Evolutionary conservation across 2,329 filamentous ascomycete genomes (phyloP).

Genomic region (Calonectria hawksworthii): DNA sequence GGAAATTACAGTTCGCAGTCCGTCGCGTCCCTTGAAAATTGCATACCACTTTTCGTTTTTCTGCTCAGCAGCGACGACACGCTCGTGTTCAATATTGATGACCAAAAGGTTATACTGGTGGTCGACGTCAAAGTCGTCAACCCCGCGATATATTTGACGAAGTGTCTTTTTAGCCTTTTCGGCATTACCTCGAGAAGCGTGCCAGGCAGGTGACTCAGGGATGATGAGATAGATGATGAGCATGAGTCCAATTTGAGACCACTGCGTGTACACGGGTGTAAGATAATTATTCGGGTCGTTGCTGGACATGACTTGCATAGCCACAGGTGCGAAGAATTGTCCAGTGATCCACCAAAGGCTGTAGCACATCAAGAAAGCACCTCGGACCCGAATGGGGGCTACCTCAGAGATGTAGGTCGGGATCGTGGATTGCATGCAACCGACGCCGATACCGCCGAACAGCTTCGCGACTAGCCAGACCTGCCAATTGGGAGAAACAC

Average conservation of each 20-base stretch:
- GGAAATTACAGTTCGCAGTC: slow-evolving; percentile 46
- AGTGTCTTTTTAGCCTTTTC: not conserved
- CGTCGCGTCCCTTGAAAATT: slow-evolving; percentile 45
- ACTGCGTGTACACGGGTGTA: slow-evolving; percentile 58
- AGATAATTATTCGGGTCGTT: slow-evolving; percentile 45
- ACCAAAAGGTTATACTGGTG: not conserved
- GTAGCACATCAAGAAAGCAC: slow-evolving; percentile 55
- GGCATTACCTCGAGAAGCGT: not conserved
- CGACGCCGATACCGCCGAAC: slow-evolving; percentile 24
- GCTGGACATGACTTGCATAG: slow-evolving; percentile 52
- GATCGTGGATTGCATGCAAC: slow-evolving; percentile 23
- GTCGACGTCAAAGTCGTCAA: not conserved
- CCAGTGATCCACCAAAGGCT: slow-evolving; percentile 60
- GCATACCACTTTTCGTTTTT: not conserved
- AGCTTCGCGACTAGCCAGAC: slow-evolving; percentile 25
- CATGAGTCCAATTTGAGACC: slow-evolving; percentile 39
- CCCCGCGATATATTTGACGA: not conserved
- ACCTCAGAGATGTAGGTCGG: slow-evolving; percentile 30
- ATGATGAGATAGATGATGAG: not conserved
- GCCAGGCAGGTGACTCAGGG: not conserved
- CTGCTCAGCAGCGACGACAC: slow-evolving; percentile 9
- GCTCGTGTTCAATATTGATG: not conserved
- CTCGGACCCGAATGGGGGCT: slow-evolving; percentile 48
- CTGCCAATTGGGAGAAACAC: slow-evolving; percentile 6
- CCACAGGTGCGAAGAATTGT: slow-evolving; percentile 57